phyloP scores from a whole-genome alignment of 208 protist genomes.

The Leishmania tropica region DNA sequence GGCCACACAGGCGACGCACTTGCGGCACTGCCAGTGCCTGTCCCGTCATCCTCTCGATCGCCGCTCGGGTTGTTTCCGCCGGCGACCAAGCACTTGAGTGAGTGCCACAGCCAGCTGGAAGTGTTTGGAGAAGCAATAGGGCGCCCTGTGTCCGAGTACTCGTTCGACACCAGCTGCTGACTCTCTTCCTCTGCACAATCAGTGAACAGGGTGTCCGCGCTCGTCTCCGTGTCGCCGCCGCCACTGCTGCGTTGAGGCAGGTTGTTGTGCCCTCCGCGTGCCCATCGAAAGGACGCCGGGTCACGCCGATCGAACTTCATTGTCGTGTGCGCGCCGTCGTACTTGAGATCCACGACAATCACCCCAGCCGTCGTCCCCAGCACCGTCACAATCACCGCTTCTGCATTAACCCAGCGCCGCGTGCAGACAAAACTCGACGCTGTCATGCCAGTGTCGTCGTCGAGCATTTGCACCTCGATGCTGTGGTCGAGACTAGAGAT shows the following conservation, averaged over 20 bases:
- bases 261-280: constrained; percentile 24
- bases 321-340: constrained; percentile 58
- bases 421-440: constrained; percentile 69
- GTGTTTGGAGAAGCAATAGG: constrained; percentile 3
- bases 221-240: background rate
- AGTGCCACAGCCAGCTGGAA: constrained; percentile 9
- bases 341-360: constrained; percentile 69
- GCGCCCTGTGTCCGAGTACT: background rate
- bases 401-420: constrained; percentile 39
- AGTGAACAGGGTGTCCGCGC: background rate
- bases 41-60: background rate
- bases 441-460: constrained; percentile 32
- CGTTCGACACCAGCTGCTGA: constrained; percentile 3
- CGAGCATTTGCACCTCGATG: constrained; percentile 72
- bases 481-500: constrained; percentile 83
- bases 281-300: constrained; percentile 27
- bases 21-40: background rate
- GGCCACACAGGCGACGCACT: constrained; percentile 14
- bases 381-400: constrained; percentile 48
- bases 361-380: constrained; percentile 59
- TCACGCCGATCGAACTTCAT: constrained; percentile 49
- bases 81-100: constrained; percentile 37
- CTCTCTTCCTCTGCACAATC: constrained; percentile 2
- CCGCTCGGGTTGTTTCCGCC: background rate
- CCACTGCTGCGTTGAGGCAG: background rate